phyloP scores from a whole-genome alignment of 345 rosid genomes.

The Boechera retrofracta region DNA sequence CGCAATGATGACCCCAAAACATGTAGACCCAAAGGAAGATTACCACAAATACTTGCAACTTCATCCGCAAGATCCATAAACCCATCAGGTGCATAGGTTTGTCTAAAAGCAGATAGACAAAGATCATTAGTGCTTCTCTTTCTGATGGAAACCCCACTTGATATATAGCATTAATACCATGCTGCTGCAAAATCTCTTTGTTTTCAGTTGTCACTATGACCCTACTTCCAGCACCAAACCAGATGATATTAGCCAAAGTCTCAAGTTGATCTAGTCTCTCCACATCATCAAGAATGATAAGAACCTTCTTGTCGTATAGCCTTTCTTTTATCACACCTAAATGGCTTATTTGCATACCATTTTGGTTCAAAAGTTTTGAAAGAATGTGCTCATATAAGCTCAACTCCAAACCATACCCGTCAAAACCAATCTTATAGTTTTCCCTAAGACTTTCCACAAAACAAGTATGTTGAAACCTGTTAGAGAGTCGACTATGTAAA shows the following conservation, averaged over 20 bases:
- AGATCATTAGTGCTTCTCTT: background rate
- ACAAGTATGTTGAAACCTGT: background rate
- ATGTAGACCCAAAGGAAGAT: background rate
- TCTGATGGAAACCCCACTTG: background rate
- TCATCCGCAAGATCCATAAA: background rate
- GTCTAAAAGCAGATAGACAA: background rate
- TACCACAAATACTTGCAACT: background rate
- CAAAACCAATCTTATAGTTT: background rate
- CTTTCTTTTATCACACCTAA: background rate
- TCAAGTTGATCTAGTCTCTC: background rate
- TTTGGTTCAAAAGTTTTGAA: background rate
- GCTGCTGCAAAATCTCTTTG: background rate
- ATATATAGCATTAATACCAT: background rate
- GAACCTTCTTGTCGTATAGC: background rate
- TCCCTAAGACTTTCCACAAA: background rate
- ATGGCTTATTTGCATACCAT: background rate
- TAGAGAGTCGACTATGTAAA: background rate
- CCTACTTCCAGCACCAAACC: slow-evolving; percentile 7
- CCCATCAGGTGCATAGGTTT: slow-evolving; percentile 48
- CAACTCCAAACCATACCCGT: background rate
- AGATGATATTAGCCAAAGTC: background rate
- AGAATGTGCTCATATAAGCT: background rate
- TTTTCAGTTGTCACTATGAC: background rate
- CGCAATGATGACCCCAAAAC: background rate
- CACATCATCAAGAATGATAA: slow-evolving; percentile 13